phyloP scores from a whole-genome alignment of 176 grass and related monocot genomes.

The Echinochloa phyllopogon region DNA sequence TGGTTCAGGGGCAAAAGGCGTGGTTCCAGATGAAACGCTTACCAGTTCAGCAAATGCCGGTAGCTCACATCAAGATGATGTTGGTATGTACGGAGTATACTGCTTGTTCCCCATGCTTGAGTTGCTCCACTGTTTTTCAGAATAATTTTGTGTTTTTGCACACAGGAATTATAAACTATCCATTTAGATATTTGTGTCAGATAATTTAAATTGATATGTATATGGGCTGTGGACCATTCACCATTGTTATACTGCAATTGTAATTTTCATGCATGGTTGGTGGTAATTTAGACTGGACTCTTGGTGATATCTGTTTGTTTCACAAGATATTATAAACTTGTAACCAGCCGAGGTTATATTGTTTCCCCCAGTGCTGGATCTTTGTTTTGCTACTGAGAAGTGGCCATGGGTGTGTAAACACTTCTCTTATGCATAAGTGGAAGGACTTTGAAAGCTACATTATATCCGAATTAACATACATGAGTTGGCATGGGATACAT shows the following conservation, averaged over 20 bases:
- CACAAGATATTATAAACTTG: not conserved
- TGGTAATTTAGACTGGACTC: not conserved
- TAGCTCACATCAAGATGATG: conserved; percentile 46
- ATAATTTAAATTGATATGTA: not conserved
- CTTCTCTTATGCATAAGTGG: not conserved
- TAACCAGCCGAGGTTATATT: not conserved
- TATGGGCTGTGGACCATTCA: not conserved
- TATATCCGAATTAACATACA: not conserved
- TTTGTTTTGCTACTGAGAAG: conserved; percentile 5
- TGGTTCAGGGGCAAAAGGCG: conserved; percentile 30
- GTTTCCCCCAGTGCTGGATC: not conserved
- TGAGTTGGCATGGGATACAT: not conserved
- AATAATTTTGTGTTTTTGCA: conserved; percentile 10
- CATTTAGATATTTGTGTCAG: not conserved
- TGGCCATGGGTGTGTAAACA: not conserved
- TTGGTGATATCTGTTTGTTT: not conserved
- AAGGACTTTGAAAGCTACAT: not conserved
- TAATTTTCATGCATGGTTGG: not conserved
- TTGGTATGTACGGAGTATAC: conserved; percentile 41
- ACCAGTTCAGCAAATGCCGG: conserved; percentile 32
- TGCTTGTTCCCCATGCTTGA: conserved; percentile 23
- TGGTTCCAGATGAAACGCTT: conserved; percentile 13
- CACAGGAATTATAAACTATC: not conserved
- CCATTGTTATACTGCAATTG: not conserved
- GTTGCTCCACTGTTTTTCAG: conserved; percentile 16